phyloP scores from a whole-genome alignment of 495 filamentous ascomycete species.

The Neurospora sp. region DNA sequence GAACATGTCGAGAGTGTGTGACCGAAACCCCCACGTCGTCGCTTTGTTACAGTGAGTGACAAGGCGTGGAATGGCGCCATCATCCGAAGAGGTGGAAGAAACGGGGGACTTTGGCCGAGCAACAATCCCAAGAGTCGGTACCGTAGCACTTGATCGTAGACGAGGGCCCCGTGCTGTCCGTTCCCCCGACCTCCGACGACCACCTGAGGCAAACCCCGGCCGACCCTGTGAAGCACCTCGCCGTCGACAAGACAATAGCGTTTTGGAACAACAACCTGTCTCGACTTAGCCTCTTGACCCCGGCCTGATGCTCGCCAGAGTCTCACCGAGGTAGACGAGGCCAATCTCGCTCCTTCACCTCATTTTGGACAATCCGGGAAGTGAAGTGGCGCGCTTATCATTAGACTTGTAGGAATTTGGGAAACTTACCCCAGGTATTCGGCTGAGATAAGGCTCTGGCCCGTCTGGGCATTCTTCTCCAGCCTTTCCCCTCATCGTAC shows the following conservation, averaged over 20 bases:
- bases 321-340: not conserved
- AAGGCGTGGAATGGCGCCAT: not conserved
- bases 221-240: not conserved
- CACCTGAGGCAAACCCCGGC: not conserved
- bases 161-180: not conserved
- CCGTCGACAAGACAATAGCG: not conserved
- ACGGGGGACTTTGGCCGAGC: not conserved
- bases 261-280: not conserved
- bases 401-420: not conserved
- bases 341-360: not conserved
- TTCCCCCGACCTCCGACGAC: not conserved
- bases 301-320: not conserved
- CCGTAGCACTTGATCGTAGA: not conserved
- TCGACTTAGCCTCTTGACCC: not conserved
- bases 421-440: not conserved
- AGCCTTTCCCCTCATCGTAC: not conserved
- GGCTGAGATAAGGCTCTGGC: not conserved
- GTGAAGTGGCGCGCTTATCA: not conserved
- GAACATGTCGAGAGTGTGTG: not conserved
- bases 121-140: not conserved
- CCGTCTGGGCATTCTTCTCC: not conserved
- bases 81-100: not conserved
- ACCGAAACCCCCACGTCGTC: not conserved
- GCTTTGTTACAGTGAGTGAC: not conserved
- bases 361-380: not conserved